Evolutionary conservation across 2,329 filamentous ascomycete species (phyloP).

Genomic region (Phaeosphaeria sp.): DNA sequence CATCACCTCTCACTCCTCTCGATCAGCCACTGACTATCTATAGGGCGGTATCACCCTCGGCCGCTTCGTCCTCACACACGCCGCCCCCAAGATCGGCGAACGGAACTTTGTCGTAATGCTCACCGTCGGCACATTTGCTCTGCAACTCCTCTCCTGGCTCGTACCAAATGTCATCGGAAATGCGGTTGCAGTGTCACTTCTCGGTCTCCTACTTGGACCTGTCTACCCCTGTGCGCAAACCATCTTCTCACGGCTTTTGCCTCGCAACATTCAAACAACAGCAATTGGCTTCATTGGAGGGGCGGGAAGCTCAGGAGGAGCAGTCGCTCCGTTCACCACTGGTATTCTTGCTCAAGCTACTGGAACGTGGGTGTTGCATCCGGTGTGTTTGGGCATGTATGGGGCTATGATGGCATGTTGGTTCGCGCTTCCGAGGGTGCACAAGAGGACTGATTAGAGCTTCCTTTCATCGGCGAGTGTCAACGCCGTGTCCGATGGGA

Average conservation of each 20-base stretch:
- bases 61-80: slow-evolving; percentile 72
- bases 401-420: slow-evolving; percentile 70
- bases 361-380: slow-evolving; percentile 69
- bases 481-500: neutral
- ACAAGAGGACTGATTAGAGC: slow-evolving; percentile 66
- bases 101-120: slow-evolving; percentile 71
- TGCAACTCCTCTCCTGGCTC: slow-evolving; percentile 80
- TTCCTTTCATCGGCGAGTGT: neutral
- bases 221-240: slow-evolving; percentile 77
- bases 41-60: slow-evolving; percentile 79
- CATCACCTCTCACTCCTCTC: neutral
- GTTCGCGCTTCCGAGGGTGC: slow-evolving; percentile 63
- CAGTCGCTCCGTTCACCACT: slow-evolving; percentile 70
- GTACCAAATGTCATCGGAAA: slow-evolving; percentile 71
- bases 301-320: slow-evolving; percentile 73
- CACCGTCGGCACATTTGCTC: slow-evolving; percentile 66
- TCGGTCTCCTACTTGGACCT: slow-evolving; percentile 79
- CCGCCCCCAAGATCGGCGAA: slow-evolving; percentile 73
- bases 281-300: slow-evolving; percentile 72
- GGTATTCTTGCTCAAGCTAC: slow-evolving; percentile 68
- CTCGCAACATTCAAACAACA: slow-evolving; percentile 65
- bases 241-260: slow-evolving; percentile 68
- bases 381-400: slow-evolving; percentile 72
- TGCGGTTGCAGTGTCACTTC: slow-evolving; percentile 60
- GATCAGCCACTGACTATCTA: slow-evolving; percentile 10